Evolutionary conservation across 306 rosid species (phyloP), one percentile per base, ranked within the genome.

Genomic region (Luffa aegyptiaca): DNA sequence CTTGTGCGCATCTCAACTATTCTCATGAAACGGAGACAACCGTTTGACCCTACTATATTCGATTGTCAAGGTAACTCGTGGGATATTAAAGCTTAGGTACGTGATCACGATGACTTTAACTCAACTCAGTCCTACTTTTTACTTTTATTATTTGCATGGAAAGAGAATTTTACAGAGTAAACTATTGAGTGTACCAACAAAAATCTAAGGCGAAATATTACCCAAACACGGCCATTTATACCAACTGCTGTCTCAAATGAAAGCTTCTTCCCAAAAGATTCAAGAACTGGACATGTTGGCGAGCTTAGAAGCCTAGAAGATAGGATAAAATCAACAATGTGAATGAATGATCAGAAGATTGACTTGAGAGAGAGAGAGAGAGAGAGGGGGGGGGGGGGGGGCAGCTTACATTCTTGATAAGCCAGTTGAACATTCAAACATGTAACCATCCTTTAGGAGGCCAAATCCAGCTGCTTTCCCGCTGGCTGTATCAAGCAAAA

Each of bases 211-310:
- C 53, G 74, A 55, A 73, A 52, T 56, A 48, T 89, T 89, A 92
- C 97, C 97, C 97, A 95, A 87, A 89, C 98, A 64, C 97, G 97
- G 70, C 97, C 96, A 76, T 95, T 95, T 71, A 92, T 80, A 77
- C 98, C 97, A 81, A 87, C 84, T 69, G 97, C 97, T 66, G 86
- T 91, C 86, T 95, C 97, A 62, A 92, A 92, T 39, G 98, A 92
- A 84, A 92, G 72, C 82, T 92, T 92, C 93, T 90, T 92, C 89
- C 97, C 98, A n/a, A 95, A 81, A 35, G 82, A 88, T 14, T 84
- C 97, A 49, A 95, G 97, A 77, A 91, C 90, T 0, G 97, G 93
- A 90, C 93, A 89, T 42, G 93, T 80, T 11, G 97, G 97, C 10
- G 89, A 87, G 83, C 93, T 88, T 74, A 94, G 89, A 73, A 92